A percentile compares a stretch with the other conserved stretches of the same genome.
phyloP scores from a whole-genome alignment of 345 rosid species.

The Syzygium grande region DNA sequence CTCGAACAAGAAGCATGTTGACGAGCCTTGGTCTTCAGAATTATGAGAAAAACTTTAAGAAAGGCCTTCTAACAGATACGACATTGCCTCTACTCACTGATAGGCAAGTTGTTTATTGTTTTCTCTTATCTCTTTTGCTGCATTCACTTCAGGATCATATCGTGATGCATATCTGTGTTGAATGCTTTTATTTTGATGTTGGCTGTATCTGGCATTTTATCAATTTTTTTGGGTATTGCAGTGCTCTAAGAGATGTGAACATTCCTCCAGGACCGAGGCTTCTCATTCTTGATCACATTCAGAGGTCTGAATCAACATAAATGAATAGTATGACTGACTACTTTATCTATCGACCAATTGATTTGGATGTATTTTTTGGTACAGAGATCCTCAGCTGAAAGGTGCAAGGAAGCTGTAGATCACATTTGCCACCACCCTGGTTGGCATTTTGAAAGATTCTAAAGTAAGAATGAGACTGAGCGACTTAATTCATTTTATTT shows the following conservation, averaged over 20 bases:
- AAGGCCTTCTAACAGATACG: conserved; percentile 70
- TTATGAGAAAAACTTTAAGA: conserved; percentile 89
- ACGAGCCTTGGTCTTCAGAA: conserved; percentile 68
- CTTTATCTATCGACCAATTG: neutral
- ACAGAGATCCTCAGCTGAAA: conserved; percentile 67
- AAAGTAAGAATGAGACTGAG: neutral
- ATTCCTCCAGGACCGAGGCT: conserved; percentile 99
- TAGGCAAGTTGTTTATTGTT: conserved; percentile 32
- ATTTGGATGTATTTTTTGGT: conserved; percentile 3
- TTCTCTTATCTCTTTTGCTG: neutral
- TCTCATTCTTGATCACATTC: conserved; percentile 78
- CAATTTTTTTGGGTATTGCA: conserved; percentile 11
- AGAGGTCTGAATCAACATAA: conserved; percentile 44
- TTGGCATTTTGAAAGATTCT: neutral
- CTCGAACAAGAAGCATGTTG: conserved; percentile 59
- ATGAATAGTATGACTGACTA: neutral
- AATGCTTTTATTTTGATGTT: neutral
- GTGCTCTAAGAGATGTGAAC: conserved; percentile 86
- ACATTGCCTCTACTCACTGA: conserved; percentile 91
- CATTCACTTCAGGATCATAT: neutral
- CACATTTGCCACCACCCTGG: conserved; percentile 1
- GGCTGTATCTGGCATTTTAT: neutral
- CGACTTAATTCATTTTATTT: neutral
- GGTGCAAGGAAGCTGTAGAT: conserved; percentile 29
- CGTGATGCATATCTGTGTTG: neutral